phyloP scores from a whole-genome alignment of 1,139 yeast genomes.

The Candida glucosophila region DNA sequence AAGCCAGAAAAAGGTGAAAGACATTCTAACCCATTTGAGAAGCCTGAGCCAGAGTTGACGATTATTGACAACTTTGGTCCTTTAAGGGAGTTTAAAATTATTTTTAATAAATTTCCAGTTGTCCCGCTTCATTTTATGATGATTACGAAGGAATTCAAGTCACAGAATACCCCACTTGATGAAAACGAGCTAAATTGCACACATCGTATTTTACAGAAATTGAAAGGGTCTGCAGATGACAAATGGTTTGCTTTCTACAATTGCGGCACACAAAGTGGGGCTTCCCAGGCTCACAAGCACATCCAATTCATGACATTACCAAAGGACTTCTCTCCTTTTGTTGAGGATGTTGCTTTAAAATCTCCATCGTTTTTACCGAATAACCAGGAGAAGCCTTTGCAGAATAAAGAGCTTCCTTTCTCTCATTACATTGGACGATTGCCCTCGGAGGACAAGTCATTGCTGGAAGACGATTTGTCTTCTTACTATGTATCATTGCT shows the following conservation, averaged over 20 bases:
- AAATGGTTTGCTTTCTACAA: slow-evolving; percentile 73
- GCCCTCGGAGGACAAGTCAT: slow-evolving; percentile 24
- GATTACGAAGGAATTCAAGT: slow-evolving; percentile 62
- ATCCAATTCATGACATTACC: slow-evolving; percentile 78
- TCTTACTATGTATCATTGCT: slow-evolving; percentile 63
- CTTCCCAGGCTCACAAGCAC: slow-evolving; percentile 90
- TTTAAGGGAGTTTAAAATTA: slow-evolving; percentile 46
- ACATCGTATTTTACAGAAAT: slow-evolving; percentile 36
- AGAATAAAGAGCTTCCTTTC: slow-evolving; percentile 56
- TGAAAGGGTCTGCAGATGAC: slow-evolving; percentile 13
- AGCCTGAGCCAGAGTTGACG: slow-evolving; percentile 71
- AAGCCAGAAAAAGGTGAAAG: slow-evolving; percentile 46
- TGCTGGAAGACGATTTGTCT: slow-evolving; percentile 28
- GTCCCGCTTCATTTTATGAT: slow-evolving; percentile 70
- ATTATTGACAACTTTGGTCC: slow-evolving; percentile 45
- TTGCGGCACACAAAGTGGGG: slow-evolving; percentile 83
- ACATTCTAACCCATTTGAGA: slow-evolving; percentile 62
- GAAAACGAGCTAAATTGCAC: slow-evolving; percentile 59
- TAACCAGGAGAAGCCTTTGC: slow-evolving; percentile 49
- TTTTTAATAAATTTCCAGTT: slow-evolving; percentile 82
- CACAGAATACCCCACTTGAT: slow-evolving; percentile 65
- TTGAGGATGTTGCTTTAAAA: slow-evolving; percentile 39
- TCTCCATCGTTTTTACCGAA: slow-evolving; percentile 49
- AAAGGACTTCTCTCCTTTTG: slow-evolving; percentile 45
- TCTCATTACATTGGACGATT: slow-evolving; percentile 74